A percentile compares a stretch with the other conserved stretches of the same genome.
Evolutionary conservation across 2,329 filamentous ascomycete genomes (phyloP).

Genomic region (Rhynchosporium secalis): DNA sequence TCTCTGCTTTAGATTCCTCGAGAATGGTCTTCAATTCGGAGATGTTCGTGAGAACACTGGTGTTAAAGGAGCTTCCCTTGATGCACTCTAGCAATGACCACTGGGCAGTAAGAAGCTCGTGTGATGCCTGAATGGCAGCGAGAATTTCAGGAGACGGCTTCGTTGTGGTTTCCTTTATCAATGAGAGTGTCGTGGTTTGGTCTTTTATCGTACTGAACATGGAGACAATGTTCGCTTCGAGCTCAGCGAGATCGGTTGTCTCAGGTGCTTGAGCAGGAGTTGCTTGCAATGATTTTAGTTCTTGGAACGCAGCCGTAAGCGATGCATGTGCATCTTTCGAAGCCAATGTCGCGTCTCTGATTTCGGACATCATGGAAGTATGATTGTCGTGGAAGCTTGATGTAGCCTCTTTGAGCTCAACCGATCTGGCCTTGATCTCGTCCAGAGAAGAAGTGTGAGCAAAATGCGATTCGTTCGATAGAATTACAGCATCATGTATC

Average conservation of each 20-base stretch:
- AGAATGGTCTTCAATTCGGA: constrained; percentile 30
- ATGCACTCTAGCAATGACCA: constrained; percentile 27
- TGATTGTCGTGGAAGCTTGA: constrained; percentile 12
- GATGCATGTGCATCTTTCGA: constrained; percentile 21
- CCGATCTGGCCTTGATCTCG: not conserved
- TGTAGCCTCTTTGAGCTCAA: constrained; percentile 27
- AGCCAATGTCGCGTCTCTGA: constrained; percentile 18
- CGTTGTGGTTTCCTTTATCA: constrained; percentile 24
- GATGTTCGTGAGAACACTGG: constrained; percentile 30
- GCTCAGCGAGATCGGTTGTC: constrained; percentile 18
- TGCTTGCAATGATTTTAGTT: constrained; percentile 25
- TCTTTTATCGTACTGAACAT: constrained; percentile 29
- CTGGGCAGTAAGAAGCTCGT: constrained; percentile 23
- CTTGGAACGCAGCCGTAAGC: constrained; percentile 23
- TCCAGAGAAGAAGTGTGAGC: constrained; percentile 19
- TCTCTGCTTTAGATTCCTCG: constrained; percentile 30
- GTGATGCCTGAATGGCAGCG: constrained; percentile 15
- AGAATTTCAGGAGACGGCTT: constrained; percentile 18
- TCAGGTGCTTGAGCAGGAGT: not conserved
- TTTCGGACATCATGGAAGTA: constrained; percentile 17
- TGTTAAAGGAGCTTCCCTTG: constrained; percentile 24
- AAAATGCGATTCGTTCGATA: constrained; percentile 22
- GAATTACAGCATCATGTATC: constrained; percentile 26
- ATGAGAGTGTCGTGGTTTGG: constrained; percentile 23
- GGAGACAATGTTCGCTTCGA: constrained; percentile 28